Evolutionary conservation across 805 yeast genomes (phyloP).

Genomic region (Lipomyces spencermartinsiae): DNA sequence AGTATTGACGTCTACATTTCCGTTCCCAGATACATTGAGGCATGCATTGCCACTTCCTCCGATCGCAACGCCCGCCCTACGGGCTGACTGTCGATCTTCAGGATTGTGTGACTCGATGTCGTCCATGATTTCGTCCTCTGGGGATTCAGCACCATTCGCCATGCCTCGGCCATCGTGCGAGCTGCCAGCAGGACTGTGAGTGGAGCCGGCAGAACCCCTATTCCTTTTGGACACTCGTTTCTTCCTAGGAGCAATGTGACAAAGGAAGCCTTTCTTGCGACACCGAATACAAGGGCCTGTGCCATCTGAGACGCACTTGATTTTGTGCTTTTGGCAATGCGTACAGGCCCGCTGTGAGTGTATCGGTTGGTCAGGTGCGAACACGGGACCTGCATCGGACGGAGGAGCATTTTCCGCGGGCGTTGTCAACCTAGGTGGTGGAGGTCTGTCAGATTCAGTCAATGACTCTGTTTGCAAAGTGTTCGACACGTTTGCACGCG

Average conservation of each 20-base stretch:
- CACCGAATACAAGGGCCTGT: constrained; percentile 35
- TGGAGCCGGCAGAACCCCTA: not conserved
- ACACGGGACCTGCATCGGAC: not conserved
- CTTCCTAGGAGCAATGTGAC: constrained; percentile 34
- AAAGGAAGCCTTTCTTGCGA: constrained; percentile 28
- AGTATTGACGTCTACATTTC: no score
- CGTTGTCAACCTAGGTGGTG: not conserved
- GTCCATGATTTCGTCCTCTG: constrained; percentile 4
- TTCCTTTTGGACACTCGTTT: constrained; percentile 29
- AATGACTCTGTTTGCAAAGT: not conserved
- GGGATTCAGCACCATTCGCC: not conserved
- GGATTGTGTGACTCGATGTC: not conserved
- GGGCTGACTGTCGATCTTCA: not conserved
- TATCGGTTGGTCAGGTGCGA: not conserved
- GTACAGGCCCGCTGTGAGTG: constrained; percentile 35
- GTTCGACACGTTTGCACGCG: not conserved
- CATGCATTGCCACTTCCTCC: not conserved
- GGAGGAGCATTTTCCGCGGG: not conserved
- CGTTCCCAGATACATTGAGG: not conserved
- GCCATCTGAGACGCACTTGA: constrained; percentile 25
- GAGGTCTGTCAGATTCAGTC: not conserved
- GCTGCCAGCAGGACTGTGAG: not conserved
- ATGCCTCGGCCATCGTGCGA: not conserved
- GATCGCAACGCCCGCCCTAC: not conserved
- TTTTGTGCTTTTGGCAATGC: constrained; percentile 35